These are phyloP conservation scores for Dissophora globulifera DNA, from an alignment of 192 early-diverging fungal species.

Conservation along the genomic window DNA sequence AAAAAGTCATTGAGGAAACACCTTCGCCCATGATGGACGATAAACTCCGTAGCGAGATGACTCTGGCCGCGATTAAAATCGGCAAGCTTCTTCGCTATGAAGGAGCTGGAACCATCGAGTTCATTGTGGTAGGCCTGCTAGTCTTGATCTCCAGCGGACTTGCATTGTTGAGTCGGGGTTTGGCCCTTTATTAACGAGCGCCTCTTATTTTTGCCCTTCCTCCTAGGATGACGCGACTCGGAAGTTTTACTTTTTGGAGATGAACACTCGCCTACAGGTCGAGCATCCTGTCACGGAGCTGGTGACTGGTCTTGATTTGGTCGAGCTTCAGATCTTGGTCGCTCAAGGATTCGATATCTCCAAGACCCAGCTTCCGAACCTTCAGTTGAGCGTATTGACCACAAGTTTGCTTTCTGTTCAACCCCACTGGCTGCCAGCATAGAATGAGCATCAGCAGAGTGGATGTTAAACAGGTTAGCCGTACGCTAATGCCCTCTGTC, in stretches of 20 bases:
- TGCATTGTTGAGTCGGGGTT: too few relatives aligned
- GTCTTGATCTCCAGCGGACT: not conserved
- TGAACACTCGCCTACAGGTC: slow-evolving; percentile 76
- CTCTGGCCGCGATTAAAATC: slow-evolving; percentile 59
- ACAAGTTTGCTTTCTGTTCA: too few relatives aligned
- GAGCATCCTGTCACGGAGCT: slow-evolving; percentile 73
- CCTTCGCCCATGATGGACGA: slow-evolving; percentile 64
- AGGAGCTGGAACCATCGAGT: slow-evolving; percentile 73
- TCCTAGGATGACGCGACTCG: slow-evolving; percentile 55
- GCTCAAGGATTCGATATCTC: slow-evolving; percentile 58
- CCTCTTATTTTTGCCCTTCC: too few relatives aligned
- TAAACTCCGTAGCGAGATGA: slow-evolving; percentile 56
- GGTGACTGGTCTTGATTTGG: slow-evolving; percentile 71
- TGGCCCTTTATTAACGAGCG: too few relatives aligned
- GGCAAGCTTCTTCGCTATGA: slow-evolving; percentile 61
- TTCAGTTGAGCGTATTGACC: slow-evolving; percentile 31
- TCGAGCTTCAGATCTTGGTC: slow-evolving; percentile 68
- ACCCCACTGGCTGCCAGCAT: too few relatives aligned
- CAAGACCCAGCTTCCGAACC: slow-evolving; percentile 40
- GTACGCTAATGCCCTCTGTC: not conserved
- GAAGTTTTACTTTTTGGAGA: slow-evolving; percentile 73
- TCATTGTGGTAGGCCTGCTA: slow-evolving; percentile 58
- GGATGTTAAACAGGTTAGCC: too few relatives aligned
- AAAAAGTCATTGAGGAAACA: slow-evolving; percentile 73
- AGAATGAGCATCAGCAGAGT: too few relatives aligned